Evolutionary conservation across 306 rosid species (phyloP).

Genomic region (Castanospermum australe): DNA sequence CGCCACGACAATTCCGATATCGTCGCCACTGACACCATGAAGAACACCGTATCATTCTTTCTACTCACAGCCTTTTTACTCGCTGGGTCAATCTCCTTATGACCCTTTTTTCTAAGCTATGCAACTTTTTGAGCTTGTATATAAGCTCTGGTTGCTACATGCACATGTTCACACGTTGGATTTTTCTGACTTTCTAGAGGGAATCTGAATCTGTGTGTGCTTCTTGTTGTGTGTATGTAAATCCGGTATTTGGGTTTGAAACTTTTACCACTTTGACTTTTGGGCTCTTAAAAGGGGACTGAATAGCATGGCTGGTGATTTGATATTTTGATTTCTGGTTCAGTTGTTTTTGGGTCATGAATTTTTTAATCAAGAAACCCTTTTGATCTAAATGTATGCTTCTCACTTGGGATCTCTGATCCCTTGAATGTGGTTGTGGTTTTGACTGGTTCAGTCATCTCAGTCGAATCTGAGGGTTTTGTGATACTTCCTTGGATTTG

Average conservation of each 20-base stretch:
- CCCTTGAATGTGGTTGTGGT: background rate
- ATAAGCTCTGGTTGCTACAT: background rate
- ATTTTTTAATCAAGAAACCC: background rate
- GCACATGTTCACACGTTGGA: background rate
- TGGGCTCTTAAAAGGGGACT: background rate
- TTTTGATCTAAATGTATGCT: background rate
- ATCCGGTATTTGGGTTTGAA: background rate
- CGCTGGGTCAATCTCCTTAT: background rate
- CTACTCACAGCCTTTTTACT: background rate
- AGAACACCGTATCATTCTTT: constrained; percentile 62
- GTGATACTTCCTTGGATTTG: background rate
- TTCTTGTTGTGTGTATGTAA: background rate
- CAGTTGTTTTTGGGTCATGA: background rate
- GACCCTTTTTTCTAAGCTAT: background rate
- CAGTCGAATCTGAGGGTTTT: background rate
- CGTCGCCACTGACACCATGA: constrained; percentile 94
- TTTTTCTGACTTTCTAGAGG: background rate
- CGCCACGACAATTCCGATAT: constrained; percentile 73
- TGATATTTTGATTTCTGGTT: background rate
- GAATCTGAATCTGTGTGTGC: background rate
- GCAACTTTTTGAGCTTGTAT: background rate
- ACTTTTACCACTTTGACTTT: background rate
- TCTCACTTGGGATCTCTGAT: background rate
- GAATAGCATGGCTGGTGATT: background rate
- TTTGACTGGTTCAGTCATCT: background rate